Conservation (phyloP, 441 rosid genomes). For the Pelargonium fulgidum region DNA sequence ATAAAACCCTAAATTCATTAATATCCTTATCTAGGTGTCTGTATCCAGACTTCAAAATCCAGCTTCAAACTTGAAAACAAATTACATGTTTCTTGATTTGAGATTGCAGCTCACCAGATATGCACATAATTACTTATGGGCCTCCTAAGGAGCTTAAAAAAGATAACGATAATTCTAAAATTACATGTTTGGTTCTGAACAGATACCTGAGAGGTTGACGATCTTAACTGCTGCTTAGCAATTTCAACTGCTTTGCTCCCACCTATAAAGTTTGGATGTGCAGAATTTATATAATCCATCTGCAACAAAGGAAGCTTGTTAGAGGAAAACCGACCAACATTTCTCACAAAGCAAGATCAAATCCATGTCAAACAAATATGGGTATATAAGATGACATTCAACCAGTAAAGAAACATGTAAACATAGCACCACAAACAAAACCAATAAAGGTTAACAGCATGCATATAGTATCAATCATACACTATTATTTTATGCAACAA, state of each 20-base stretch:
- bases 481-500: background rate
- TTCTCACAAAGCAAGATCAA: background rate
- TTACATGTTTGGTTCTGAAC: background rate
- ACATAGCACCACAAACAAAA: background rate
- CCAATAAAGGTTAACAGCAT: background rate
- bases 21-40: background rate
- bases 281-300: conserved; percentile 96
- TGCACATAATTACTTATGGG: background rate
- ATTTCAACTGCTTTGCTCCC: conserved; percentile 87
- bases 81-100: background rate
- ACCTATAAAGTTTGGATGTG: conserved; percentile 87
- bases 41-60: background rate
- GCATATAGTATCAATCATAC: background rate
- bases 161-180: background rate
- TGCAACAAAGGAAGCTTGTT: conserved; percentile 20
- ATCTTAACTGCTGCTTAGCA: conserved; percentile 61
- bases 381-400: background rate
- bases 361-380: background rate
- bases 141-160: background rate
- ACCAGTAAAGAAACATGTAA: conserved; percentile 7
- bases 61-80: background rate
- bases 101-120: background rate
- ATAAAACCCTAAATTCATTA: background rate
- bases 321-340: background rate
- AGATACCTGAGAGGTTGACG: conserved; percentile 32